Conservation (phyloP, 805 yeast genomes). For the Hanseniaspora meyeri region DNA sequence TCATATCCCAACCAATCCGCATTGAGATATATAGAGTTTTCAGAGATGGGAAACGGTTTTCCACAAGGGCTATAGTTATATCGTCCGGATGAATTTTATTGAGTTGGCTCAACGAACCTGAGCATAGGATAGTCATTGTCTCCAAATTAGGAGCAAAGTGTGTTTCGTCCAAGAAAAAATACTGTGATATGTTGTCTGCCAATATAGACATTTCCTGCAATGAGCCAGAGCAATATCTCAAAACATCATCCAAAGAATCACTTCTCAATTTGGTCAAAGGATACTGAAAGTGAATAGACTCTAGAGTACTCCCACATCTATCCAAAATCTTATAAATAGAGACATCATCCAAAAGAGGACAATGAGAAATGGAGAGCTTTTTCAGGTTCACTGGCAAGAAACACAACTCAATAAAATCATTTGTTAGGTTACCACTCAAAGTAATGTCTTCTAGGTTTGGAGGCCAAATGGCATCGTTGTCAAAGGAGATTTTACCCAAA, state of each 20-base stretch:
- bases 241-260: conserved; percentile 59
- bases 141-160: conserved; percentile 40
- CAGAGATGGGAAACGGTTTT: conserved; percentile 59
- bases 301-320: conserved; percentile 54
- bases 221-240: conserved; percentile 60
- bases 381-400: conserved; percentile 62
- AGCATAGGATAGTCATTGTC: conserved; percentile 60
- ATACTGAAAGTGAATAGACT: conserved; percentile 54
- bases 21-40: conserved; percentile 54
- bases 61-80: conserved; percentile 69
- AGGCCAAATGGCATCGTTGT: conserved; percentile 61
- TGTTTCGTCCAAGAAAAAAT: conserved; percentile 38
- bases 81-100: conserved; percentile 80
- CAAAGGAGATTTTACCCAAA: conserved; percentile 18
- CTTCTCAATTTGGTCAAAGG: conserved; percentile 76
- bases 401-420: conserved; percentile 59
- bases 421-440: conserved; percentile 80
- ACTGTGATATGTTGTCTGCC: conserved; percentile 59
- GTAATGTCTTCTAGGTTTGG: conserved; percentile 56
- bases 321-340: conserved; percentile 51
- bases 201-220: conserved; percentile 51
- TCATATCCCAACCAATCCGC: conserved; percentile 75
- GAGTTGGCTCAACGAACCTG: conserved; percentile 77
- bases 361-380: conserved; percentile 68
- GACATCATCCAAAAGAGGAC: conserved; percentile 61